phyloP scores from a whole-genome alignment of 257 asterid species.

The Haberlea rhodopensis region DNA sequence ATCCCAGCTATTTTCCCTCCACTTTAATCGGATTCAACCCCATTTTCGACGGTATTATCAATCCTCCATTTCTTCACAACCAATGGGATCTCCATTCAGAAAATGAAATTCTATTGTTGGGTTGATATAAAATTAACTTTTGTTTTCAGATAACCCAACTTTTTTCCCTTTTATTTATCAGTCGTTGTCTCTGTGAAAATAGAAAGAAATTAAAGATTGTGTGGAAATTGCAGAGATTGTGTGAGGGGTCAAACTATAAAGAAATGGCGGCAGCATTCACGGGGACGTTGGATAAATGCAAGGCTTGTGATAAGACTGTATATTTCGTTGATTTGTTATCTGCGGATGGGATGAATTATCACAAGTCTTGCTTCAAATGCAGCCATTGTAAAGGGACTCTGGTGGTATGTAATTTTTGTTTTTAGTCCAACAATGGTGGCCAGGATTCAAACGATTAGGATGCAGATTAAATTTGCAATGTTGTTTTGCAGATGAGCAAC shows the following conservation, averaged over 20 bases:
- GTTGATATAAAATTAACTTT: slow-evolving; percentile 24
- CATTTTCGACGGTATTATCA: slow-evolving; percentile 24
- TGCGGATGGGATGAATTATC: slow-evolving; percentile 54
- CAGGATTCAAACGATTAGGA: neutral
- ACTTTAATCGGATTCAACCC: slow-evolving; percentile 32
- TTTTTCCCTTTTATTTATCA: slow-evolving; percentile 8
- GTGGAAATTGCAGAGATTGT: slow-evolving; percentile 9
- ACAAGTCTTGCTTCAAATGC: slow-evolving; percentile 58
- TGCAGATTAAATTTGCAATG: neutral
- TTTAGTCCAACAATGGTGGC: neutral
- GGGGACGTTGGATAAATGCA: slow-evolving; percentile 59
- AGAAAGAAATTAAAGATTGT: neutral
- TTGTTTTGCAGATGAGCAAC: no score
- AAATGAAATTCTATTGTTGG: slow-evolving; percentile 21
- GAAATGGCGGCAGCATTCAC: slow-evolving; percentile 35
- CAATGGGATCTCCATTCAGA: slow-evolving; percentile 54
- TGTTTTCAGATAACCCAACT: neutral
- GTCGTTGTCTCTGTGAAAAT: neutral
- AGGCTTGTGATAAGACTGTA: slow-evolving; percentile 55
- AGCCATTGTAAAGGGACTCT: slow-evolving; percentile 59
- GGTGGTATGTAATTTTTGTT: slow-evolving; percentile 29
- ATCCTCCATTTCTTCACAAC: slow-evolving; percentile 35
- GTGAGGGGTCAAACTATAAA: neutral
- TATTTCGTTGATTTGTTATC: slow-evolving; percentile 61
- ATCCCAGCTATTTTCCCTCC: slow-evolving; percentile 46